phyloP scores from a whole-genome alignment of 2,329 filamentous ascomycete species.

The Fusarium buharicum region DNA sequence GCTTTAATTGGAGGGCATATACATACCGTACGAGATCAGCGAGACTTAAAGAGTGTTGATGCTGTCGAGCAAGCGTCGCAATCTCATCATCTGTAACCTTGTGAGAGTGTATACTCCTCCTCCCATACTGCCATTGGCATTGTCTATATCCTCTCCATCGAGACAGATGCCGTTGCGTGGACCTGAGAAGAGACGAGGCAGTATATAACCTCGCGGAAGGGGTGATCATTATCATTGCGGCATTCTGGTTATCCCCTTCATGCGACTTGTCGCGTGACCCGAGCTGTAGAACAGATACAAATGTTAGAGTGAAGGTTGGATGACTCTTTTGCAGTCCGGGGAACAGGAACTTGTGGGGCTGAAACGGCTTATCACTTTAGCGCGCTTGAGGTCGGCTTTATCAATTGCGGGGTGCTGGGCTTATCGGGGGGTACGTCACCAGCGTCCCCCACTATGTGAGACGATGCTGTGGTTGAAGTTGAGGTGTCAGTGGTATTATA shows the following conservation, averaged over 20 bases:
- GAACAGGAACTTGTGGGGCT: slow-evolving; percentile 8
- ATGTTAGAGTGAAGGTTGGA: slow-evolving; percentile 2
- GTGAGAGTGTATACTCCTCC: slow-evolving; percentile 36
- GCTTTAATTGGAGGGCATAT: background rate
- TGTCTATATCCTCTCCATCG: slow-evolving; percentile 19
- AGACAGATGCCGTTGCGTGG: slow-evolving; percentile 11
- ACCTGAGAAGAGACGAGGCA: slow-evolving; percentile 13
- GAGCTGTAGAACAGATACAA: background rate
- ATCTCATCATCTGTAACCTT: slow-evolving; percentile 78
- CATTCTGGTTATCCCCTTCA: slow-evolving; percentile 20
- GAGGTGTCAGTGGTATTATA: background rate
- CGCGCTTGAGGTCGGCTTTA: slow-evolving; percentile 3
- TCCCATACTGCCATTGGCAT: background rate
- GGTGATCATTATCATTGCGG: slow-evolving; percentile 45
- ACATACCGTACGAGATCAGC: slow-evolving; percentile 85
- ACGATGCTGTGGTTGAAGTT: background rate
- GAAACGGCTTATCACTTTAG: slow-evolving; percentile 30
- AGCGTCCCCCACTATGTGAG: slow-evolving; percentile 22
- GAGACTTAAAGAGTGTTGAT: slow-evolving; percentile 83
- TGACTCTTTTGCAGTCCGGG: slow-evolving; percentile 34
- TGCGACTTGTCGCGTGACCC: background rate
- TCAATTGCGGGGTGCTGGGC: slow-evolving; percentile 24
- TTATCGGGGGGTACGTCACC: slow-evolving; percentile 37
- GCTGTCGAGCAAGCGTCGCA: slow-evolving; percentile 77
- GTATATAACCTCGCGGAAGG: slow-evolving; percentile 35